phyloP scores from a whole-genome alignment of 2,329 filamentous ascomycete species.

The Ophiostoma sp. region DNA sequence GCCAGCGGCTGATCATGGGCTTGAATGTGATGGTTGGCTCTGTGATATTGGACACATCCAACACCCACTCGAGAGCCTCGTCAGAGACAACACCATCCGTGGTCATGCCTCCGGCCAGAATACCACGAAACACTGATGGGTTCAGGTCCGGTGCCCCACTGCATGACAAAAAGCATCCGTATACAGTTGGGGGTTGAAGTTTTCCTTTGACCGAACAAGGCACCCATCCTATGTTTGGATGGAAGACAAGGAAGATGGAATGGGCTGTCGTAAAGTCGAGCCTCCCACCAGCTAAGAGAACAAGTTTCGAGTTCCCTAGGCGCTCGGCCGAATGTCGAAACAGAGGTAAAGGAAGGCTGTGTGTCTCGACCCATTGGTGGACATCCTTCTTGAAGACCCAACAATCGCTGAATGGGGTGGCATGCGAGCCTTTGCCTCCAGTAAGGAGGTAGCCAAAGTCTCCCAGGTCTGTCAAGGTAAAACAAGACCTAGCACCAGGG shows the following conservation, averaged over 20 bases:
- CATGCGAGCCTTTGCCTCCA: conserved; percentile 78
- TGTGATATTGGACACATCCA: conserved; percentile 44
- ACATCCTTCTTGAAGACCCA: conserved; percentile 66
- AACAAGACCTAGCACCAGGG: conserved; percentile 64
- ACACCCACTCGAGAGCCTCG: conserved; percentile 65
- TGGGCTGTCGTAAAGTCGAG: conserved; percentile 50
- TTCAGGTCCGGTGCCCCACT: conserved; percentile 29
- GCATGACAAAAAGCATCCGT: conserved; percentile 46
- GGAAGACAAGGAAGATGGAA: conserved; percentile 55
- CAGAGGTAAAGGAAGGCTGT: conserved; percentile 67
- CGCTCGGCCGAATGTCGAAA: conserved; percentile 71
- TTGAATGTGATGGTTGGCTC: conserved; percentile 25
- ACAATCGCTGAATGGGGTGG: conserved; percentile 67
- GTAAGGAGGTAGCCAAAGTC: conserved; percentile 62
- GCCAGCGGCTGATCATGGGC: background rate
- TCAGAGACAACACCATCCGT: conserved; percentile 62
- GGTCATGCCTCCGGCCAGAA: conserved; percentile 72
- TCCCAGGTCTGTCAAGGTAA: conserved; percentile 69
- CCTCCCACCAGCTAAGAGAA: conserved; percentile 65
- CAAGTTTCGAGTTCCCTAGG: conserved; percentile 50
- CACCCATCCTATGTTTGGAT: conserved; percentile 49
- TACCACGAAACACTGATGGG: conserved; percentile 51
- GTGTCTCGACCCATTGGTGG: conserved; percentile 61
- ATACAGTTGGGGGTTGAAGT: conserved; percentile 41
- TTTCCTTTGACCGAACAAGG: conserved; percentile 43